phyloP scores from a whole-genome alignment of 2,329 filamentous ascomycete genomes.

The Aspergillus felis region DNA sequence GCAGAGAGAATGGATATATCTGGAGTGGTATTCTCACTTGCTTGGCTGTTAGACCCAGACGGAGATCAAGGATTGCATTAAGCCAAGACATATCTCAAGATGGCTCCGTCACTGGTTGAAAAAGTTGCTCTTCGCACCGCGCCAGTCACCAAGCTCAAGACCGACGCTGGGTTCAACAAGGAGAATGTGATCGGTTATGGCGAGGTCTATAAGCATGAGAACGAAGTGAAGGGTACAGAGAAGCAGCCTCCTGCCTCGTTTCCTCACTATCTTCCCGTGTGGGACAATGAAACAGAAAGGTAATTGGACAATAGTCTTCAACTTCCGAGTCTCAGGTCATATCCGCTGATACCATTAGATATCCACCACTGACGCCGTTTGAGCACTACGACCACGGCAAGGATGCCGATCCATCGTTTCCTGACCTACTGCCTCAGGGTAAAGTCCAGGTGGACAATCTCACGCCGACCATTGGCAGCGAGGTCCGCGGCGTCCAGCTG shows the following conservation, averaged over 20 bases:
- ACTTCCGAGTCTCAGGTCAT: neutral
- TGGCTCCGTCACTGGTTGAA: slow-evolving; percentile 36
- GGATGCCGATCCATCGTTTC: slow-evolving; percentile 66
- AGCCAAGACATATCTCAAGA: slow-evolving; percentile 9
- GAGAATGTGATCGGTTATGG: slow-evolving; percentile 34
- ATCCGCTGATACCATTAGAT: slow-evolving; percentile 34
- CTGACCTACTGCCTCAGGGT: slow-evolving; percentile 58
- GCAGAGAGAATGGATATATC: slow-evolving; percentile 7
- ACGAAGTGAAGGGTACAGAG: slow-evolving; percentile 51
- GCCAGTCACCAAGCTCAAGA: slow-evolving; percentile 22
- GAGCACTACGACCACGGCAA: slow-evolving; percentile 72
- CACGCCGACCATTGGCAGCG: slow-evolving; percentile 70
- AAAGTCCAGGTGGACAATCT: slow-evolving; percentile 53
- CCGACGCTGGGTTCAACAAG: slow-evolving; percentile 33
- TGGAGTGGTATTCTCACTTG: neutral
- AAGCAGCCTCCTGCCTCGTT: slow-evolving; percentile 59
- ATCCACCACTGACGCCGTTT: slow-evolving; percentile 63
- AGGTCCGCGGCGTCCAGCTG: slow-evolving; percentile 68
- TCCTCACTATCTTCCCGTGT: slow-evolving; percentile 69
- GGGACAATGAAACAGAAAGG: slow-evolving; percentile 54
- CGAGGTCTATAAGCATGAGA: slow-evolving; percentile 41
- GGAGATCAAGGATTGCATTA: neutral
- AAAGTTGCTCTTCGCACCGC: slow-evolving; percentile 25
- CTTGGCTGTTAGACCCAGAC: neutral
- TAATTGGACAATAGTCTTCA: slow-evolving; percentile 6